Evolutionary conservation across 2,329 filamentous ascomycete genomes (phyloP), one percentile per base, ranked within the genome.

Genomic region (Diplodia seriata): DNA sequence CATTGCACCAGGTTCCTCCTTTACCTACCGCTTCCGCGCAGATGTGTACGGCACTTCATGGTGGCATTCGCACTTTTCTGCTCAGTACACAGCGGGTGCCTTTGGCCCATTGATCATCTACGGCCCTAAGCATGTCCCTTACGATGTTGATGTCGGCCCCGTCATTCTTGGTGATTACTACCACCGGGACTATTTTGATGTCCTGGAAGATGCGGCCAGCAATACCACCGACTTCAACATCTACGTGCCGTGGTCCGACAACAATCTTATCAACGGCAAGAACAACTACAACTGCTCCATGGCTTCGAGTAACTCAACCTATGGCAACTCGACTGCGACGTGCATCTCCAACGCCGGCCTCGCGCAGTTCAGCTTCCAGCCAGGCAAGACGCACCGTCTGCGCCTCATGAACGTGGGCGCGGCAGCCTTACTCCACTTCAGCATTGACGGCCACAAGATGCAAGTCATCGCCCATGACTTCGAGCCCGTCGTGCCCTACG

Each of bases 401-500:
- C 76, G 81, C 2, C 70, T 83, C 7, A 78, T 83, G 56, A 83
- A 83, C 55, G 74, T 73, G 20, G 79, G 78, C 5, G 76, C 80
- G 15, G 79, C 79, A 54, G 78, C 76, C 0, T 75, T 78, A 9
- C 76, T 76, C 71, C 79, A 81, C 55, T 81, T 83, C 71, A 76
- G 74, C 69, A 79, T 83, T 40, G 81, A 83, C 69, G 77, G 77
- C 57, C 80, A 83, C 71, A 78, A 73, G 5, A 71, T 83, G 71
- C 78, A 73, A 8, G 76, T 83, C 68, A 81, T 83, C 54, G 78
- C 78, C 6, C 73, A 77, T 26, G 81, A 83, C 69, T 78, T 80
- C 31, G 77, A 82, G 2, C 79, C 80, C 2, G 76, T 82, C 36
- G 68, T 74, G 29, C 81, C 81, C 0, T 83, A 81, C 72, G 72